phyloP scores from a whole-genome alignment of 2,329 filamentous ascomycete species.

The Aspergillus unguis region DNA sequence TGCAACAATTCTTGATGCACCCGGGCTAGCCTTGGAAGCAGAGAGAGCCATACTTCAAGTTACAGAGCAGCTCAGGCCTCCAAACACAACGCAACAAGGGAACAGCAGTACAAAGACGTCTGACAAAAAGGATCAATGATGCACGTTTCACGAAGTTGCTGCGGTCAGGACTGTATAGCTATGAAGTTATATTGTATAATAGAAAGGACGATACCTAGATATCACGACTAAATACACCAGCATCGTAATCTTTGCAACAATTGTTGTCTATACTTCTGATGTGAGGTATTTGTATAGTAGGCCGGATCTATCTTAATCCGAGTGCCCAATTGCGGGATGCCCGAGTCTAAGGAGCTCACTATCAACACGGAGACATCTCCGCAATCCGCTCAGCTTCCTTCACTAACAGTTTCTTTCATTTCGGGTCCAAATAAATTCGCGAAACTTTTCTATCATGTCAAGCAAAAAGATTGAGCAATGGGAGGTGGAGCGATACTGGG shows the following conservation, averaged over 20 bases:
- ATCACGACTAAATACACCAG: background rate
- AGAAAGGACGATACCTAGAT: background rate
- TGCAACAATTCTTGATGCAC: constrained; percentile 62
- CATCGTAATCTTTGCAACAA: background rate
- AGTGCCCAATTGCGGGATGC: constrained; percentile 19
- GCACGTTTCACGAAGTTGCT: background rate
- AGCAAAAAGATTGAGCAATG: constrained; percentile 62
- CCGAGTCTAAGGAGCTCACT: constrained; percentile 15
- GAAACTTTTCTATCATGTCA: constrained; percentile 31
- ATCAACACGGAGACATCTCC: constrained; percentile 11
- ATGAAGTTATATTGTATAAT: background rate
- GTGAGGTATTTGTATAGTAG: background rate
- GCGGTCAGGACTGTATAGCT: background rate
- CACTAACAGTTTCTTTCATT: background rate
- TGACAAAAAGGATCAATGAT: constrained; percentile 22
- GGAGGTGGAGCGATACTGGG: constrained; percentile 76
- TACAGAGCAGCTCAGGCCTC: constrained; percentile 36
- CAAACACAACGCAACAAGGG: constrained; percentile 21
- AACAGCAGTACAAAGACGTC: constrained; percentile 6
- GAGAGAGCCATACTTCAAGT: constrained; percentile 76
- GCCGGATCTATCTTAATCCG: constrained; percentile 29
- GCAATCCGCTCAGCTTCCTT: background rate
- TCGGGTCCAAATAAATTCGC: constrained; percentile 8
- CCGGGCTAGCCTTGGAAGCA: constrained; percentile 68
- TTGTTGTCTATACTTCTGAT: background rate